Base-by-base conservation (phyloP, 2,329 filamentous ascomycete species). In the Raffaelea deltoideospora region DNA sequence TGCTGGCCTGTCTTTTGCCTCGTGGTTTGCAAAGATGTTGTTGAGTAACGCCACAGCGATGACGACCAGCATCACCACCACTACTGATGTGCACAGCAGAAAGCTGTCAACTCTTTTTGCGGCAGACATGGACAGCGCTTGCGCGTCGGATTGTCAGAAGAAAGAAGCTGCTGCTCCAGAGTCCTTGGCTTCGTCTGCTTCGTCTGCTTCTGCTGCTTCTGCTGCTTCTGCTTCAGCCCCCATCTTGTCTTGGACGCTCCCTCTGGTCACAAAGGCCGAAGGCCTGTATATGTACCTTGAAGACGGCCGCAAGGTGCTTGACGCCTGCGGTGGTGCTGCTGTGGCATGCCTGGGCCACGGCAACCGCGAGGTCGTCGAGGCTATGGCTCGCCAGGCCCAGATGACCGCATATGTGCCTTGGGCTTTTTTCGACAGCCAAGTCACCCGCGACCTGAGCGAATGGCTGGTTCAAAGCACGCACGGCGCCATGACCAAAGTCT, bases 281-380 rank as follows among this genome's bases (percentile, higher is more conserved):
- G 37, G 33, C 20, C 37, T 35, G n/a, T 31, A 38, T 28, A 35
- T 38, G 27, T 31, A 38, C 13, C 26, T 40, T 27, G 20, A 40
- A 18, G 43, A 50, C 15, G 76, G 75, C 2, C 63, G 66, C 19
- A 61, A 59, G 27, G 67, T 90, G 31, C 65, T 86, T 13, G 82
- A 88, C 52, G 76, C 73, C 2, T 80, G 76, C 18, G 71, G 77
- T 22, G 83, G 83, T 17, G 77, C 82, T 4, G 79, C 76, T 18
- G 80, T 86, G 3, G 65, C 74, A 10, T 79, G 76, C 50, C 59
- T 88, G 10, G 82, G 82, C 7, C 75, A 84, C 47, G 72, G 70
- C 26, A 65, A 77, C 34, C 49, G 62, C 31, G 61, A 75, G 33
- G 70, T 87, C 11, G 60, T 61, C n/a, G 57, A 67, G 3, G 79